These are phyloP conservation scores for Dioscorea dumetorum DNA, from an alignment of 106 monocot species.

Conservation along the genomic window DNA sequence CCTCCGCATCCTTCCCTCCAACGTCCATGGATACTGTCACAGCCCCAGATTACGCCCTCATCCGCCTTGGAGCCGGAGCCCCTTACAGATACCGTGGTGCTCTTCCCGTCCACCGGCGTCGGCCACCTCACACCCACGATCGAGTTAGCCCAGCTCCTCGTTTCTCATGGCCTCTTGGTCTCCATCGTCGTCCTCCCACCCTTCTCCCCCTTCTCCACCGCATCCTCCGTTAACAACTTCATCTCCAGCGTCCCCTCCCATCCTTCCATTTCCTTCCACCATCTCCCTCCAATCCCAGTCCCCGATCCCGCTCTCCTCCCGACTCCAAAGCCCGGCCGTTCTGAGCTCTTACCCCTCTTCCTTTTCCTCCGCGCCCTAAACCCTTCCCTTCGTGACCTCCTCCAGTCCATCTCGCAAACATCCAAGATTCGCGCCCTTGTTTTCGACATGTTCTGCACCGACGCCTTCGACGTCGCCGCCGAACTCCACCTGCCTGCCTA, in stretches of 20 bases:
- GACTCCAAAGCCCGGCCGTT: neutral
- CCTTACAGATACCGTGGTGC: too few species aligned
- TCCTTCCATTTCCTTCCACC: constrained; percentile 39
- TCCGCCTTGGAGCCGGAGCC: neutral
- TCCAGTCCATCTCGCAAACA: too few species aligned
- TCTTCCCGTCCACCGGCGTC: too few species aligned
- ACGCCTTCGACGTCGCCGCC: constrained; percentile 23
- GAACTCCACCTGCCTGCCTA: constrained; percentile 33
- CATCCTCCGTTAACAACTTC: neutral
- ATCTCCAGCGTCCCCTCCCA: constrained; percentile 10
- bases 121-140: too few species aligned
- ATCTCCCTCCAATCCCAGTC: constrained; percentile 10
- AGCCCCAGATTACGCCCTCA: constrained; percentile 1
- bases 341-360: neutral
- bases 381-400: constrained; percentile 5
- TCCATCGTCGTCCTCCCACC: too few species aligned
- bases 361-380: neutral
- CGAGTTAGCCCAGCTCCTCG: too few species aligned
- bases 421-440: constrained; percentile 20
- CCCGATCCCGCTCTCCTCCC: neutral
- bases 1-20: too few species aligned
- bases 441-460: constrained; percentile 28
- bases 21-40: constrained; percentile 9
- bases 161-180: too few species aligned
- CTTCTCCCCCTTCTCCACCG: too few species aligned